phyloP scores from a whole-genome alignment of 495 filamentous ascomycete species.

The Penicillium canariense region DNA sequence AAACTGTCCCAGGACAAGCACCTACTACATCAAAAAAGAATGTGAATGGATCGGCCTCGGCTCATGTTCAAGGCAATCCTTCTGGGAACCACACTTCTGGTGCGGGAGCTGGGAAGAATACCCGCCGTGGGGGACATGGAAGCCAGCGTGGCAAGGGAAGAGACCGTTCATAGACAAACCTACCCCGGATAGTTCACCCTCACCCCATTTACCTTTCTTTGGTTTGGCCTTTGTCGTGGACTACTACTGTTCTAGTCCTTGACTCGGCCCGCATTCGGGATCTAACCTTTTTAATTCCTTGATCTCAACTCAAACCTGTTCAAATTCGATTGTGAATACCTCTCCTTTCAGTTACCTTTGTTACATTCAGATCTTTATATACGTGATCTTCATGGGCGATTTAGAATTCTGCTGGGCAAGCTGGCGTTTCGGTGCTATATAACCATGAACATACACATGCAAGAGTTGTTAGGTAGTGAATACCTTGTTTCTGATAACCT shows the following conservation, averaged over 20 bases:
- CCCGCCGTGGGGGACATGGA: slow-evolving; percentile 21
- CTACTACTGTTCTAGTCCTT: background rate
- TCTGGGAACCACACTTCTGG: slow-evolving; percentile 6
- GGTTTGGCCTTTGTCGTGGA: background rate
- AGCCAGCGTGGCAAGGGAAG: slow-evolving; percentile 15
- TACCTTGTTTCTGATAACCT: too few relatives aligned
- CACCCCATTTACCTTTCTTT: background rate
- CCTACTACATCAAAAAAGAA: slow-evolving; percentile 14
- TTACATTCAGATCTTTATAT: background rate
- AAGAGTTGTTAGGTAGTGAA: too few relatives aligned
- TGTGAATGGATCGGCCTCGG: slow-evolving; percentile 5
- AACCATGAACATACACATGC: too few relatives aligned
- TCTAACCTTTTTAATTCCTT: background rate
- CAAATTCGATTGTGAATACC: background rate
- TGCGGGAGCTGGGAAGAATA: slow-evolving; percentile 5
- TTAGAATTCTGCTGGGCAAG: background rate
- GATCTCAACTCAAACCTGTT: too few relatives aligned
- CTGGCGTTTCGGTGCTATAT: slow-evolving; percentile 1
- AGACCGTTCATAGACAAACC: slow-evolving; percentile 9
- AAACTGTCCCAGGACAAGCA: background rate
- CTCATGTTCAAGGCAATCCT: background rate
- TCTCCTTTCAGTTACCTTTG: background rate
- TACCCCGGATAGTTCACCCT: too few relatives aligned
- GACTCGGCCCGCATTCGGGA: background rate
- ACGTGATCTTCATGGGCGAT: too few relatives aligned